Conservation (phyloP, 225 moss, liverwort and hornwort species). For the Physcomitrium patens region DNA sequence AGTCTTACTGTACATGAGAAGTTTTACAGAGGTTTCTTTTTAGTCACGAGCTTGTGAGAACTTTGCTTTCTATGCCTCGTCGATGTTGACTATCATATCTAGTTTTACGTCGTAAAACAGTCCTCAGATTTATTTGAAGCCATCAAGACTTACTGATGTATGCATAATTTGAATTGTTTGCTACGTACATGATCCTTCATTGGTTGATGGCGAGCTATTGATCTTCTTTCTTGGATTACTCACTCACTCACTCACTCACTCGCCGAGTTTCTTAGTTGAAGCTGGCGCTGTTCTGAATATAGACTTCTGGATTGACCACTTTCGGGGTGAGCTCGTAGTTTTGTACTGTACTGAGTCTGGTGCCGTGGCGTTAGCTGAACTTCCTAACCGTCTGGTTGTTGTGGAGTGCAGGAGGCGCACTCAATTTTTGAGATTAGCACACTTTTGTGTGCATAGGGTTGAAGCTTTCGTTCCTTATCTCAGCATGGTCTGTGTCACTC, state of each 20-base stretch:
- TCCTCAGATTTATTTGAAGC: neutral
- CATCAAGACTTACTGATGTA: slow-evolving; percentile 15
- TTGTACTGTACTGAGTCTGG: neutral
- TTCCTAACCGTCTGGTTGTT: slow-evolving; percentile 15
- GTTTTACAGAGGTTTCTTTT: neutral
- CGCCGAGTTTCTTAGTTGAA: neutral
- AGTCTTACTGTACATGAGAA: neutral
- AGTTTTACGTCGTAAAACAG: neutral
- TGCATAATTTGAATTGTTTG: neutral
- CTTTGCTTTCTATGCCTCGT: too few species aligned
- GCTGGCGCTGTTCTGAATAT: neutral
- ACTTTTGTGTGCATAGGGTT: neutral
- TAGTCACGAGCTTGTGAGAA: too few species aligned
- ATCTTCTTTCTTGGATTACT: neutral
- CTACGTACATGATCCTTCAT: neutral
- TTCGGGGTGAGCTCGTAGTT: neutral
- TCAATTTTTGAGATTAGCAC: neutral
- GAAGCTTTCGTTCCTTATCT: neutral
- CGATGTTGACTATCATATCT: too few species aligned
- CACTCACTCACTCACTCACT: neutral
- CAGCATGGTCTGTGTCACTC: slow-evolving; percentile 18
- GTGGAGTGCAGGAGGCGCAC: slow-evolving; percentile 29
- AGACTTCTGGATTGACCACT: neutral
- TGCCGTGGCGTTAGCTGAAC: neutral
- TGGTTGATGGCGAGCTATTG: neutral